Evolutionary conservation across 495 filamentous ascomycete genomes (phyloP).

Genomic region (Opeltia flavorubescens): DNA sequence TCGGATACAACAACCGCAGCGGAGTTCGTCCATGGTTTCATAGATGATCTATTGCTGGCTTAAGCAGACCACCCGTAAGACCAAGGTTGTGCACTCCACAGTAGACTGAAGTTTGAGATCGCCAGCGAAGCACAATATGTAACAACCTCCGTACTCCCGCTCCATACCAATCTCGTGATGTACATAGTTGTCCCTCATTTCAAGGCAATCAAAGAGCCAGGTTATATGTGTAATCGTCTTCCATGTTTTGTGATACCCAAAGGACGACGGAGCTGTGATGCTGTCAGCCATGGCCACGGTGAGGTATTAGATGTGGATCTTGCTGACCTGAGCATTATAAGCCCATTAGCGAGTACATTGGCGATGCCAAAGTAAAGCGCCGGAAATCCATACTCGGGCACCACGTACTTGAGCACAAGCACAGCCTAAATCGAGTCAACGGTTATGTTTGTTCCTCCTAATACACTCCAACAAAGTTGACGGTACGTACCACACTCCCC

Average conservation of each 20-base stretch:
- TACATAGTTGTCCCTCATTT: neutral
- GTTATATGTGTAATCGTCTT: slow-evolving; percentile 97
- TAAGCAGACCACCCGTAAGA: too few relatives aligned
- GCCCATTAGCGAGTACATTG: slow-evolving; percentile 74
- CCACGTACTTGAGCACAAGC: slow-evolving; percentile 82
- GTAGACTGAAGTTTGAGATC: neutral
- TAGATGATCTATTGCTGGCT: too few relatives aligned
- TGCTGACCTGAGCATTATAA: slow-evolving; percentile 76
- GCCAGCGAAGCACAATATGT: too few relatives aligned
- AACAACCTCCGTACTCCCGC: neutral
- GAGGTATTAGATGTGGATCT: neutral
- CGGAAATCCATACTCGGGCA: slow-evolving; percentile 61
- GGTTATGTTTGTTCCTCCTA: too few relatives aligned
- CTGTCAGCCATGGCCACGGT: slow-evolving; percentile 2
- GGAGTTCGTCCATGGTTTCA: too few relatives aligned
- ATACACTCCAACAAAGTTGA: too few relatives aligned
- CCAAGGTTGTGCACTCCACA: too few relatives aligned
- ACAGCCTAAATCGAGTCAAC: too few relatives aligned
- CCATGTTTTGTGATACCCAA: slow-evolving; percentile 97
- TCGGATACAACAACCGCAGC: too few relatives aligned
- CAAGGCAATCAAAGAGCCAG: slow-evolving; percentile 55
- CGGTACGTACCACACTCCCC: slow-evolving; percentile 52
- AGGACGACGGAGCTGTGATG: slow-evolving; percentile 61
- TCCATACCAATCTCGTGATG: neutral
- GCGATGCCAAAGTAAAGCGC: slow-evolving; percentile 88